Percentiles rank a stretch among this genome's conserved stretches.
phyloP scores from a whole-genome alignment of 176 grass and related monocot species.

The Canna indica region DNA sequence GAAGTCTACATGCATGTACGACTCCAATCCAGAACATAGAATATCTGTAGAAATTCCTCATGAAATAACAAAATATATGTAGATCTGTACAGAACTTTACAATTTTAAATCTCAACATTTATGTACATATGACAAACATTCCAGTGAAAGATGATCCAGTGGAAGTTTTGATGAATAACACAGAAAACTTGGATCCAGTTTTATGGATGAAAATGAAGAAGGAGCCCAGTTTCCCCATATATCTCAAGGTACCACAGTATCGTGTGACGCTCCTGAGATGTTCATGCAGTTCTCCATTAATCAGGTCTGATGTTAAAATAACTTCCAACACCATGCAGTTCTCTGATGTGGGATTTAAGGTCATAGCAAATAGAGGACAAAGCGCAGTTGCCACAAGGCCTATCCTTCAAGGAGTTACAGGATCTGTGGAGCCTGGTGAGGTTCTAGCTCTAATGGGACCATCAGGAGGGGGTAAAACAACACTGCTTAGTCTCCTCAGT shows the following conservation, averaged over 20 bases:
- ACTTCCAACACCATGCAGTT: slow-evolving; percentile 35
- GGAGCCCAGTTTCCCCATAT: background rate
- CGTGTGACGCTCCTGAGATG: background rate
- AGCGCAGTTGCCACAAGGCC: slow-evolving; percentile 15
- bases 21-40: background rate
- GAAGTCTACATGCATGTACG: background rate
- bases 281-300: background rate
- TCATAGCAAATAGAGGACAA: slow-evolving; percentile 31
- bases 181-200: background rate
- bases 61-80: background rate
- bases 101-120: too few species aligned
- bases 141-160: background rate
- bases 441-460: slow-evolving; percentile 90
- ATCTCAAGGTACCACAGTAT: slow-evolving; percentile 3
- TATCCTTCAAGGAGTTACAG: slow-evolving; percentile 71
- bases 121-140: background rate
- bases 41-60: background rate
- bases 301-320: background rate
- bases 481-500: slow-evolving; percentile 85
- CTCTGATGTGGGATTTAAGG: slow-evolving; percentile 63
- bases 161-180: background rate
- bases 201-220: background rate
- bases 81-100: too few species aligned
- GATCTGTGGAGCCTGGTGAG: slow-evolving; percentile 63
- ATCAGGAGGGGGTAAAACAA: slow-evolving; percentile 88